Evolutionary conservation across 2,329 filamentous ascomycete species (phyloP).

Genomic region (Colletotrichum cereale): DNA sequence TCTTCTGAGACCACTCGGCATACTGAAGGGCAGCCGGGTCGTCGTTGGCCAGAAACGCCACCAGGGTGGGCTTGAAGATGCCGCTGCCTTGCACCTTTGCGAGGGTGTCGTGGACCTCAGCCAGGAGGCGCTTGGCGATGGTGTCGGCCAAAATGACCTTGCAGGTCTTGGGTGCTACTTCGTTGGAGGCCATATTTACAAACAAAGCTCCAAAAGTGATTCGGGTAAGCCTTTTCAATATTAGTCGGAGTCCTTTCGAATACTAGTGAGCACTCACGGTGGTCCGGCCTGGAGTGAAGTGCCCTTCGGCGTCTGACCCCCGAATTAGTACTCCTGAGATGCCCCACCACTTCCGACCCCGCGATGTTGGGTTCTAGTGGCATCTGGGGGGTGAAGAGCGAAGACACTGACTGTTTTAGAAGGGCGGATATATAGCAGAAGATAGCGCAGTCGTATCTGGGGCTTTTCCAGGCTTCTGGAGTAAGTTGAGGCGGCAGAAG

Average conservation of each 20-base stretch:
- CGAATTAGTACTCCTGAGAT: conserved; percentile 34
- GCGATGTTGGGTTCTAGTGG: conserved; percentile 21
- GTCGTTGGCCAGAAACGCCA: conserved; percentile 91
- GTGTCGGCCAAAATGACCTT: conserved; percentile 92
- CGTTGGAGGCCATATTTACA: conserved; percentile 54
- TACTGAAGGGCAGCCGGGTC: conserved; percentile 94
- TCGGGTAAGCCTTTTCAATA: neutral
- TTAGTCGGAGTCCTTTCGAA: neutral
- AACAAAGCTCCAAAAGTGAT: neutral
- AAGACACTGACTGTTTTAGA: conserved; percentile 20
- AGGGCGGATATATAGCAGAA: neutral
- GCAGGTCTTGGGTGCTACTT: conserved; percentile 75
- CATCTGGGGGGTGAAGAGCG: neutral
- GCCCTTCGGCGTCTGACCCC: conserved; percentile 32
- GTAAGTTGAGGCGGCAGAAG: conserved; percentile 10
- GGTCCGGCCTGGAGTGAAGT: conserved; percentile 20
- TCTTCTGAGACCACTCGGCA: conserved; percentile 97
- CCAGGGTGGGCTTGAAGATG: conserved; percentile 76
- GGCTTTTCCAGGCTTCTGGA: neutral
- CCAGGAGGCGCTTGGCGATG: conserved; percentile 84
- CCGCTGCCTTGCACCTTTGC: conserved; percentile 73
- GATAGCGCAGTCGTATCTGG: neutral
- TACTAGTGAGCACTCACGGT: conserved; percentile 13
- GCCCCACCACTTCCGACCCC: conserved; percentile 39
- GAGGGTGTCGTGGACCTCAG: conserved; percentile 82